A percentile compares a stretch with the other conserved stretches of the same genome.
Conservation (phyloP, 257 asterid species). For the Salvia hispanica region DNA sequence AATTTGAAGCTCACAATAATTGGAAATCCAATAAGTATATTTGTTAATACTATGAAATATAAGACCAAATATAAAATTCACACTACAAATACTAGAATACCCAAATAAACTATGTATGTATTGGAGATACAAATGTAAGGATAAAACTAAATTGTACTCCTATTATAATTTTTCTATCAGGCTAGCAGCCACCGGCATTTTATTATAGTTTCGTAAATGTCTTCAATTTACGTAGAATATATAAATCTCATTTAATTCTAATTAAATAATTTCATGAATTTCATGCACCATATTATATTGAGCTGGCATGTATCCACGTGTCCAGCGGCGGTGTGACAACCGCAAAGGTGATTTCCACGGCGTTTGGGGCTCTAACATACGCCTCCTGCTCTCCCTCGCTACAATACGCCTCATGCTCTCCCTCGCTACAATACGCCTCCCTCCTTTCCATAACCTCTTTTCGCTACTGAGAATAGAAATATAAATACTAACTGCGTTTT, state of each 20-base stretch:
- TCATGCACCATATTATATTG: not conserved
- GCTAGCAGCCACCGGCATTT: too few species aligned
- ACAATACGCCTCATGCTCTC: conserved; percentile 18
- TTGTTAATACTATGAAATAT: too few species aligned
- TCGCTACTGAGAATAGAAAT: not conserved
- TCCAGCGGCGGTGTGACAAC: conserved; percentile 22
- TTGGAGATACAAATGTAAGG: too few species aligned
- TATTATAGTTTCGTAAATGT: too few species aligned
- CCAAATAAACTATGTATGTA: too few species aligned
- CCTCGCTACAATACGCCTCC: conserved; percentile 29
- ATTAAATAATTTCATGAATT: not conserved
- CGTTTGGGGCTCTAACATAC: conserved; percentile 25
- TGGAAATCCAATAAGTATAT: too few species aligned
- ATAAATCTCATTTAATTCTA: not conserved
- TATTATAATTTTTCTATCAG: too few species aligned
- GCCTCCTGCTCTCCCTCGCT: conserved; percentile 19
- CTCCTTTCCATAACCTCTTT: not conserved
- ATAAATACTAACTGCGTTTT: not conserved
- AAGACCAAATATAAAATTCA: too few species aligned
- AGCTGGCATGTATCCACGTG: conserved; percentile 20
- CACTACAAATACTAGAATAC: too few species aligned
- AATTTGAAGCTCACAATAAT: not conserved
- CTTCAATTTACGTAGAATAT: too few species aligned
- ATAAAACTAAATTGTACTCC: too few species aligned
- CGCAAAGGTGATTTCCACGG: conserved; percentile 23